These are phyloP conservation scores for Plantago lanceolata DNA, from an alignment of 305 asterid genomes.

Conservation along the genomic window DNA sequence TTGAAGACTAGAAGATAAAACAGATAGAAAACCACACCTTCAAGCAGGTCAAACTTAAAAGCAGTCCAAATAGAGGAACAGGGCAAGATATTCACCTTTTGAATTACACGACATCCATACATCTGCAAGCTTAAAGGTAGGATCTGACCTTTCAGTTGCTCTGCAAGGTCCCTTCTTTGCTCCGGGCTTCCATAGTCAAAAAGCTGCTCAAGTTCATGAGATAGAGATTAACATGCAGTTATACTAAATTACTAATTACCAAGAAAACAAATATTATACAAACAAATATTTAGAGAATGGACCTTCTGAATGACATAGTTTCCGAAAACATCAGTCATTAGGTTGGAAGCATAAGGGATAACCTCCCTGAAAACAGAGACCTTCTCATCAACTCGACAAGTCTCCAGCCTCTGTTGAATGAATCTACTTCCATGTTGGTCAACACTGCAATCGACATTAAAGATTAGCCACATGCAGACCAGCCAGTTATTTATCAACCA, in stretches of 20 bases:
- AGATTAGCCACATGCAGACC: not conserved
- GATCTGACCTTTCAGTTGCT: conserved; percentile 68
- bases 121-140: conserved; percentile 75
- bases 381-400: conserved; percentile 67
- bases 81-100: conserved; percentile 47
- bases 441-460: conserved; percentile 34
- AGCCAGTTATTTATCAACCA: not conserved
- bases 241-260: not conserved
- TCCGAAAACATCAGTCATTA: conserved; percentile 83
- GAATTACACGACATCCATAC: conserved; percentile 94
- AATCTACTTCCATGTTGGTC: conserved; percentile 94
- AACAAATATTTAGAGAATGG: conserved; percentile 9
- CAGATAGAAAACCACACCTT: too few species aligned
- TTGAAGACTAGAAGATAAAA: too few species aligned
- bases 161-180: conserved; percentile 68
- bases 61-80: too few species aligned
- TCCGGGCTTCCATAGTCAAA: conserved; percentile 78
- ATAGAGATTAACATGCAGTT: conserved; percentile 10
- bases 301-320: conserved; percentile 93
- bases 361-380: conserved; percentile 63
- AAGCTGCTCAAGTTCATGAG: conserved; percentile 41
- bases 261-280: conserved; percentile 1
- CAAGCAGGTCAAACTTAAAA: too few species aligned
- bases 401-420: conserved; percentile 82
- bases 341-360: conserved; percentile 62